Percentiles rank a stretch among this genome's conserved stretches.
phyloP scores from a whole-genome alignment of 495 filamentous ascomycete genomes.

The Neurospora tetrasperma region DNA sequence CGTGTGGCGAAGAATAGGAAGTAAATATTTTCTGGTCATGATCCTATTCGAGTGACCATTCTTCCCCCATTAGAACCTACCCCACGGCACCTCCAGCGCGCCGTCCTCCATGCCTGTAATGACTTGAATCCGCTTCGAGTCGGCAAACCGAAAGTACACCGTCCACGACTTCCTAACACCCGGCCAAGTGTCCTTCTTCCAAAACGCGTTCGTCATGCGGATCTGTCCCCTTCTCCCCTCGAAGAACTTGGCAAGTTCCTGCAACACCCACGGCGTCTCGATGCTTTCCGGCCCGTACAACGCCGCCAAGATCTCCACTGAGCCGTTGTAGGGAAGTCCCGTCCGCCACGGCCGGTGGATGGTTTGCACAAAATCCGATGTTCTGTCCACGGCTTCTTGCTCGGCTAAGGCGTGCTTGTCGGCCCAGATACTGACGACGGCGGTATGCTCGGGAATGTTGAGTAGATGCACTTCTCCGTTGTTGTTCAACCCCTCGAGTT shows the following conservation, averaged over 20 bases:
- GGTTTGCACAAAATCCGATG: not conserved
- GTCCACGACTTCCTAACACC: constrained; percentile 18
- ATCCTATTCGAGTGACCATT: not conserved
- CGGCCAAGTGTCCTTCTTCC: constrained; percentile 16
- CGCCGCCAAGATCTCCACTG: constrained; percentile 17
- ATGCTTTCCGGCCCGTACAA: constrained; percentile 15
- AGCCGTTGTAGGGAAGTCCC: not conserved
- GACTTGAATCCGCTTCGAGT: constrained; percentile 14
- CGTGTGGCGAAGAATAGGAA: not conserved
- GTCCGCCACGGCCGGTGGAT: constrained; percentile 9
- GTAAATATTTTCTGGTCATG: not conserved
- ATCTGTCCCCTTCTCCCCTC: constrained; percentile 17
- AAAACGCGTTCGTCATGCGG: constrained; percentile 19
- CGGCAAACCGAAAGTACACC: constrained; percentile 17
- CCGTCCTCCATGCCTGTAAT: constrained; percentile 22
- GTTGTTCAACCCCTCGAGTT: constrained; percentile 8
- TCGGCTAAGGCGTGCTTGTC: not conserved
- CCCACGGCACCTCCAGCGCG: constrained; percentile 20
- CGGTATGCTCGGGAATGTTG: constrained; percentile 2
- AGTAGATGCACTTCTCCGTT: constrained; percentile 2
- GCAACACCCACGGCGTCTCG: constrained; percentile 14
- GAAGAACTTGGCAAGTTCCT: constrained; percentile 13
- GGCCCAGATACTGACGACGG: not conserved
- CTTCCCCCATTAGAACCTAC: not conserved
- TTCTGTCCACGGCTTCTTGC: not conserved